Evolutionary conservation across 306 rosid species (phyloP).

Genomic region (Delonix regia): DNA sequence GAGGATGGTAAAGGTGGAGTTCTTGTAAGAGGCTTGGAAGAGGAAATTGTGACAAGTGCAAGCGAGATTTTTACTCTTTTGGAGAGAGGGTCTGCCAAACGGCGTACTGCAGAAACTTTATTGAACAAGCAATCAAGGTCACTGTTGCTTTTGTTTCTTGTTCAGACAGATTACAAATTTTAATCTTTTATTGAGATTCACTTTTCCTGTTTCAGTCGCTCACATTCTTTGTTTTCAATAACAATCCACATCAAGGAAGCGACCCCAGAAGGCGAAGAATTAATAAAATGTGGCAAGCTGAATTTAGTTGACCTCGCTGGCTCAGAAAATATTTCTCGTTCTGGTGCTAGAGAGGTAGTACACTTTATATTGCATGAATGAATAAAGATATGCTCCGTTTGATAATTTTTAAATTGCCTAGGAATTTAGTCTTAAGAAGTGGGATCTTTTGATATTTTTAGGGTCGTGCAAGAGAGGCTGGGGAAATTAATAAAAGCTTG

Average conservation of each 20-base stretch:
- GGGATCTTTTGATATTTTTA: slow-evolving; percentile 33
- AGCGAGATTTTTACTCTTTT: slow-evolving; percentile 75
- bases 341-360: slow-evolving; percentile 97
- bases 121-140: slow-evolving; percentile 96
- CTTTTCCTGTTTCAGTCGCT: slow-evolving; percentile 68
- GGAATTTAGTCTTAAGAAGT: neutral
- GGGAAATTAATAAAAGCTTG: slow-evolving; percentile 96
- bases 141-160: slow-evolving; percentile 6
- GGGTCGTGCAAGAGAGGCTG: slow-evolving; percentile 99
- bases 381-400: neutral
- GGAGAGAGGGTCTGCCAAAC: slow-evolving; percentile 92
- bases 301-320: slow-evolving; percentile 98
- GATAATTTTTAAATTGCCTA: neutral
- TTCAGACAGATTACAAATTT: neutral
- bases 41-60: slow-evolving; percentile 78
- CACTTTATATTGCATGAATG: neutral
- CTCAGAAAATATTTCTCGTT: slow-evolving; percentile 96
- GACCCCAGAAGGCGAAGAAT: slow-evolving; percentile 98
- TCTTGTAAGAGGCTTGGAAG: slow-evolving; percentile 80
- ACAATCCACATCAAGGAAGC: slow-evolving; percentile 98
- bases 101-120: slow-evolving; percentile 96
- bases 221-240: slow-evolving; percentile 93
- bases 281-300: slow-evolving; percentile 94
- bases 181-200: neutral
- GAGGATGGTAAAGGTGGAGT: slow-evolving; percentile 89